A percentile compares a stretch with the other conserved stretches of the same genome.
Conservation (phyloP, 805 yeast species). For the Suhomyces xylopsoci region DNA sequence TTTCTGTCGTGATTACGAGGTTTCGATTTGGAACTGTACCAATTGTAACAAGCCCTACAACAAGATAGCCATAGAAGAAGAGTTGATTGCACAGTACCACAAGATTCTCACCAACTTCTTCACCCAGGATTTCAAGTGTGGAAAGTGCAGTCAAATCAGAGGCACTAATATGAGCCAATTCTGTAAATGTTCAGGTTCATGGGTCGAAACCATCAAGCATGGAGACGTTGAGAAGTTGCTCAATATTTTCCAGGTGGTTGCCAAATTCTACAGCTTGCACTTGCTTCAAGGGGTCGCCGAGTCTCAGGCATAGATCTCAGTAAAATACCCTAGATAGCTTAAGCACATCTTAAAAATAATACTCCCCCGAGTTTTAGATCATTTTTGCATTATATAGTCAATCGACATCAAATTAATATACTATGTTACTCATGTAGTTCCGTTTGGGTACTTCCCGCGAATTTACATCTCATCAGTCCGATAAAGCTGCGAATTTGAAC, state of each 20-base stretch:
- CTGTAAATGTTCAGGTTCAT: slow-evolving; percentile 87
- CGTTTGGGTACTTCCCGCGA: background rate
- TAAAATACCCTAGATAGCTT: too few relatives aligned
- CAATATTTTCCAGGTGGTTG: slow-evolving; percentile 53
- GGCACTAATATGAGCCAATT: slow-evolving; percentile 66
- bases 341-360: too few relatives aligned
- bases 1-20: slow-evolving; percentile 66
- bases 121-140: slow-evolving; percentile 79
- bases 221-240: slow-evolving; percentile 45
- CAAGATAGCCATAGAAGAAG: slow-evolving; percentile 73
- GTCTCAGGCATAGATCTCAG: background rate
- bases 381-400: background rate
- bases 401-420: background rate
- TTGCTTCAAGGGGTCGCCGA: slow-evolving; percentile 39
- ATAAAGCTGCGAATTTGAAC: background rate
- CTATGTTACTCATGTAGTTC: background rate
- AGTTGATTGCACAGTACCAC: slow-evolving; percentile 62
- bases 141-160: slow-evolving; percentile 67
- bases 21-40: slow-evolving; percentile 56
- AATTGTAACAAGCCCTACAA: slow-evolving; percentile 65
- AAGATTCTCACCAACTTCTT: slow-evolving; percentile 56
- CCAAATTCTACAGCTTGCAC: slow-evolving; percentile 57
- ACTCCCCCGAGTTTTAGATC: too few relatives aligned
- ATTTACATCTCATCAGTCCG: background rate
- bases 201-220: slow-evolving; percentile 58